phyloP scores from a whole-genome alignment of 768 basidiomycete species.

The Lactarius psammicola region DNA sequence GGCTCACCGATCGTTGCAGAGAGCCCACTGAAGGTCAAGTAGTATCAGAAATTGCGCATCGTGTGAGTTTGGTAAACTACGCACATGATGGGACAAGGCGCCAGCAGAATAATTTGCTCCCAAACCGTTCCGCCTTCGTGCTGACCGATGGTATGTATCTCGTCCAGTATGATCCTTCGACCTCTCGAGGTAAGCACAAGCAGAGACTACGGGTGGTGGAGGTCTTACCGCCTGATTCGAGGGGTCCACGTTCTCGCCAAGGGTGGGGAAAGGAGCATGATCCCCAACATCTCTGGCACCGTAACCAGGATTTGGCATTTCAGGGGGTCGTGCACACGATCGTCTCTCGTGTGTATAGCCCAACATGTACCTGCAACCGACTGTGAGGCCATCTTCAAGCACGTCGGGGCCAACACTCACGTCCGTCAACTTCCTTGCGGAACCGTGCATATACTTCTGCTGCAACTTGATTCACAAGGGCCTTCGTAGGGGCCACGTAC shows the following conservation, averaged over 20 bases:
- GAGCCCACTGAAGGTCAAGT: constrained; percentile 47
- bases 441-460: constrained; percentile 74
- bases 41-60: not conserved
- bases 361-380: constrained; percentile 50
- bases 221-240: constrained; percentile 53
- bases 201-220: not conserved
- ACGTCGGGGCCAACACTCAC: constrained; percentile 37
- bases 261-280: constrained; percentile 66
- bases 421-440: constrained; percentile 49
- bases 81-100: constrained; percentile 71
- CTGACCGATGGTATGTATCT: constrained; percentile 68
- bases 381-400: constrained; percentile 7
- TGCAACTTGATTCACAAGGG: constrained; percentile 67
- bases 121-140: constrained; percentile 68
- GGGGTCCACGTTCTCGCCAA: constrained; percentile 62
- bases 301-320: constrained; percentile 74
- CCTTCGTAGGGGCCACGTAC: constrained; percentile 75
- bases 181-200: not conserved
- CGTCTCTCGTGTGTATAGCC: constrained; percentile 67
- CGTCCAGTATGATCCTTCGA: constrained; percentile 63
- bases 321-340: constrained; percentile 57
- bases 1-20: constrained; percentile 71
- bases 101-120: constrained; percentile 71
- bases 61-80: constrained; percentile 29
- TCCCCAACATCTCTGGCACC: constrained; percentile 67